Evolutionary conservation across 371 early-diverging fungal species (phyloP).

Genomic region (Zopfochytrium polystomum): DNA sequence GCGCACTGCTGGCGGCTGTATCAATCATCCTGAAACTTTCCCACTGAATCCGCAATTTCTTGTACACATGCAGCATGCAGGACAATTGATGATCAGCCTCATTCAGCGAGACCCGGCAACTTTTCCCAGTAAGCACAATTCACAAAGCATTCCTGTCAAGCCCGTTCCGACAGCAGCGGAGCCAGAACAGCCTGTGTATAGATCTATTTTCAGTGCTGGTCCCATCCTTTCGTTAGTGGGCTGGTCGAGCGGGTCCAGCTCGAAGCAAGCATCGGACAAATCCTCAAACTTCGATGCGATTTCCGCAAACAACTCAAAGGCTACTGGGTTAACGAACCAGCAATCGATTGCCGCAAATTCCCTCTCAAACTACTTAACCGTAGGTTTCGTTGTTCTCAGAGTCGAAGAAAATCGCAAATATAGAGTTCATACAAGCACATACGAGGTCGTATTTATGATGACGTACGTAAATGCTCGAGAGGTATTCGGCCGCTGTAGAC

Average conservation of each 20-base stretch:
- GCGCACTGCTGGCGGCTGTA: conserved; percentile 32
- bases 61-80: conserved; percentile 6
- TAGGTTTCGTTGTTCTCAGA: conserved; percentile 37
- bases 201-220: not conserved
- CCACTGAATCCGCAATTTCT: conserved; percentile 32
- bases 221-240: not conserved
- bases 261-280: too few relatives aligned
- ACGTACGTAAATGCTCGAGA: conserved; percentile 44
- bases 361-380: conserved; percentile 10
- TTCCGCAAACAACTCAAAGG: conserved; percentile 1
- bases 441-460: conserved; percentile 33
- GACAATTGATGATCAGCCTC: conserved; percentile 18
- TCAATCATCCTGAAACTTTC: conserved; percentile 28
- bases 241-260: not conserved
- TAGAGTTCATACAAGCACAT: conserved; percentile 36
- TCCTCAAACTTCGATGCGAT: not conserved
- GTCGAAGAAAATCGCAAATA: conserved; percentile 47
- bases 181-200: not conserved
- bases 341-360: not conserved
- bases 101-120: conserved; percentile 19
- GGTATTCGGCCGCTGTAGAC: conserved; percentile 26
- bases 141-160: not conserved
- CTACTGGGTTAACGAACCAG: not conserved
- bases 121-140: not conserved
- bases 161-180: not conserved